Conservation (phyloP, 1,139 yeast species). For the Spencermartinsiella ligniputridi region DNA sequence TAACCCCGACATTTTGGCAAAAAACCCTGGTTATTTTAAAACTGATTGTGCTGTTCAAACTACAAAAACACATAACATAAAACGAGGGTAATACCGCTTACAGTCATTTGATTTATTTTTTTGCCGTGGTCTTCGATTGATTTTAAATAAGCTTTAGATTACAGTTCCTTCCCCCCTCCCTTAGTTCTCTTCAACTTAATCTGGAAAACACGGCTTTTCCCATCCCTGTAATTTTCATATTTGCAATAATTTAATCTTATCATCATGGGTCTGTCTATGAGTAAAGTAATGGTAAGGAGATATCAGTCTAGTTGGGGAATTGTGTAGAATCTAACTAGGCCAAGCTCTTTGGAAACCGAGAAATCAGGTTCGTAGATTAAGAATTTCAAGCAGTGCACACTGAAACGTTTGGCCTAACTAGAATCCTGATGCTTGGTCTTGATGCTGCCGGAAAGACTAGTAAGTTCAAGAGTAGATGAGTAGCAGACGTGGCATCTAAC, state of each 20-base stretch:
- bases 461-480: constrained; percentile 22
- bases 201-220: no score
- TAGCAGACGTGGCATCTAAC: neutral
- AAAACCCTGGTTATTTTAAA: constrained; percentile 1
- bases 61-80: no score
- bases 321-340: constrained; percentile 33
- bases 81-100: no score
- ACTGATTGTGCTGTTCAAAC: no score
- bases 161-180: no score
- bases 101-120: no score
- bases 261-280: constrained; percentile 50
- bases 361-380: constrained; percentile 25
- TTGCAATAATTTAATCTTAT: no score
- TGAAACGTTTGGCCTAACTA: constrained; percentile 16
- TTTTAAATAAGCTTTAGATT: no score
- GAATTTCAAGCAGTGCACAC: constrained; percentile 6
- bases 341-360: constrained; percentile 46
- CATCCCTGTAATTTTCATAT: no score
- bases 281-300: constrained; percentile 39
- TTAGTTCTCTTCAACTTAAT: no score
- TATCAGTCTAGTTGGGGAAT: neutral
- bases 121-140: no score
- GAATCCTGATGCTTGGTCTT: constrained; percentile 86
- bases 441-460: constrained; percentile 92
- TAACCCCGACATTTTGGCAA: neutral